These are phyloP conservation scores for Zangia roseola DNA, from an alignment of 768 basidiomycete genomes.

Conservation along the genomic window DNA sequence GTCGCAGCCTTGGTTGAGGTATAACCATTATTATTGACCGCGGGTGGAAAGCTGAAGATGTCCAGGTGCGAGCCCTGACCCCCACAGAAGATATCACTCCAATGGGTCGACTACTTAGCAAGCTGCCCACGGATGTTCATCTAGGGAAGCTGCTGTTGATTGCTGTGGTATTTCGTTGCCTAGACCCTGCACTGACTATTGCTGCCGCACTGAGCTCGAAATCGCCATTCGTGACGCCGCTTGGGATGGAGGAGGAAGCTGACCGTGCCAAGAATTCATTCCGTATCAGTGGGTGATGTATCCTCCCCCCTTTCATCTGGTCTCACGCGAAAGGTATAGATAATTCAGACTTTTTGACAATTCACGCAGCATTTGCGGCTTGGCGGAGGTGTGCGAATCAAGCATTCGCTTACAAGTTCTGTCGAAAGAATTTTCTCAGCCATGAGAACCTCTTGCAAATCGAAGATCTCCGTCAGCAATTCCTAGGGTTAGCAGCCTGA, in stretches of 20 bases:
- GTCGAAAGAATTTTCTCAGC: constrained; percentile 76
- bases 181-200: constrained; percentile 96
- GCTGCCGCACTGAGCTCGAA: constrained; percentile 91
- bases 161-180: constrained; percentile 80
- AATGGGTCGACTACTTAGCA: constrained; percentile 86
- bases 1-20: constrained; percentile 90
- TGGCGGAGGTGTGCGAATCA: constrained; percentile 78
- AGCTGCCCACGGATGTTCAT: constrained; percentile 93
- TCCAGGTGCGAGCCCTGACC: constrained; percentile 83
- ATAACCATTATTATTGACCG: constrained; percentile 7
- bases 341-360: constrained; percentile 92
- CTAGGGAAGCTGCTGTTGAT: constrained; percentile 90
- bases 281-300: constrained; percentile 54
- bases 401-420: constrained; percentile 68
- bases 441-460: constrained; percentile 95
- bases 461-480: constrained; percentile 92
- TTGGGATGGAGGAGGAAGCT: constrained; percentile 85
- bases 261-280: constrained; percentile 81
- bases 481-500: constrained; percentile 52
- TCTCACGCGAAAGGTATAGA: constrained; percentile 44
- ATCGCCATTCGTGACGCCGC: constrained; percentile 87
- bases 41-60: background rate
- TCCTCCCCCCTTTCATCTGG: background rate
- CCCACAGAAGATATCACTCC: constrained; percentile 88
- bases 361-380: constrained; percentile 84